Percentiles rank a stretch among this genome's conserved stretches.
Conservation (phyloP, 2,329 filamentous ascomycete species). For the Xylaria sp. region DNA sequence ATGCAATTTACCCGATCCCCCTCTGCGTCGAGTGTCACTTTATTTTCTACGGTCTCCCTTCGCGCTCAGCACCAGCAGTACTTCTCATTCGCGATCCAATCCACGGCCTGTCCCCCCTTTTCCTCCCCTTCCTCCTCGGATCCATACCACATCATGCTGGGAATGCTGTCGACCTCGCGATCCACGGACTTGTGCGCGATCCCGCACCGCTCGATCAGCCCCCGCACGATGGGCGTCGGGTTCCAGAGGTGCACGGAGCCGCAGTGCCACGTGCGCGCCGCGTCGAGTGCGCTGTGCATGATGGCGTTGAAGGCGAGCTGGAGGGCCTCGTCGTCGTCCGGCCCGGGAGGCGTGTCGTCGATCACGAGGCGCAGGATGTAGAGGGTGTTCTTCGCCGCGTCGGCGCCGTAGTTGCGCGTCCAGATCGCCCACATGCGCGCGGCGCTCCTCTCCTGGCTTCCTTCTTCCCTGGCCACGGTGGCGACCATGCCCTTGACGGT, state of each 20-base stretch:
- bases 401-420: constrained; percentile 72
- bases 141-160: constrained; percentile 78
- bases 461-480: constrained; percentile 28
- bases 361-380: constrained; percentile 76
- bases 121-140: constrained; percentile 58
- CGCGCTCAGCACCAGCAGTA: constrained; percentile 76
- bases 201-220: constrained; percentile 59
- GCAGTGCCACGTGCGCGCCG: constrained; percentile 79
- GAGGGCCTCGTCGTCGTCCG: constrained; percentile 52
- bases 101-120: constrained; percentile 63
- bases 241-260: constrained; percentile 85
- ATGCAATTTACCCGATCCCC: not conserved
- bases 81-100: constrained; percentile 83
- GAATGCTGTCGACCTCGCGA: constrained; percentile 74
- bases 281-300: constrained; percentile 71
- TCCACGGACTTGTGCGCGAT: constrained; percentile 63
- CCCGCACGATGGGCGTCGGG: constrained; percentile 66
- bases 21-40: not conserved
- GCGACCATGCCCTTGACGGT: constrained; percentile 72
- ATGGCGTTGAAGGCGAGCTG: constrained; percentile 69
- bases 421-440: constrained; percentile 79
- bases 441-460: constrained; percentile 37
- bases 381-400: constrained; percentile 70
- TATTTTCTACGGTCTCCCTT: not conserved
- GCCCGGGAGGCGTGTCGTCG: constrained; percentile 55